Evolutionary conservation across 805 yeast species (phyloP).

Genomic region (Wickerhamiella brachini): DNA sequence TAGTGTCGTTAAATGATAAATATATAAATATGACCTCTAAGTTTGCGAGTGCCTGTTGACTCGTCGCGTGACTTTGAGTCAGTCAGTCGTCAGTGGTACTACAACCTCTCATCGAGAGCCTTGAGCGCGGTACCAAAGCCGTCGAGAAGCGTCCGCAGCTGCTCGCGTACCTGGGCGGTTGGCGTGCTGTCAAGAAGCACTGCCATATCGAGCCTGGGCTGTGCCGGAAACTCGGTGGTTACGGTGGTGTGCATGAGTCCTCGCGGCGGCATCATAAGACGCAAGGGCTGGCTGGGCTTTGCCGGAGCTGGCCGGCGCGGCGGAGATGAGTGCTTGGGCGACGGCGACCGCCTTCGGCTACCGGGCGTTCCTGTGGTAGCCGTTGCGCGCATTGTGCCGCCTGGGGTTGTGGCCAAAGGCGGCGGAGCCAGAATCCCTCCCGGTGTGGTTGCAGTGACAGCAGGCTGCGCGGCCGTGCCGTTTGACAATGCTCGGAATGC

Average conservation of each 20-base stretch:
- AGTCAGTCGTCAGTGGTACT: too few relatives aligned
- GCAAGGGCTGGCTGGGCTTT: neutral
- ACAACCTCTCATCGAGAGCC: neutral
- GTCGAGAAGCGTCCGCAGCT: conserved; percentile 22
- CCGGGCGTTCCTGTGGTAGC: neutral
- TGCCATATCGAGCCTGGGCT: conserved; percentile 24
- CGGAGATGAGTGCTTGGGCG: conserved; percentile 6
- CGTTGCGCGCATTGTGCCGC: neutral
- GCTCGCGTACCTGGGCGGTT: conserved; percentile 20
- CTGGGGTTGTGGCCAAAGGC: neutral
- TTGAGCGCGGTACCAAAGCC: conserved; percentile 19
- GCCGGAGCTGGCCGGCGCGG: conserved; percentile 1
- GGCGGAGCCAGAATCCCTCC: neutral
- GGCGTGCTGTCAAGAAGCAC: conserved; percentile 28
- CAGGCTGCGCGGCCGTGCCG: conserved; percentile 13
- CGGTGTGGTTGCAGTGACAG: conserved; percentile 4
- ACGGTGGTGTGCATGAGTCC: neutral
- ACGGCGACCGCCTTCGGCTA: conserved; percentile 9
- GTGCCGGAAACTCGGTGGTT: conserved; percentile 17
- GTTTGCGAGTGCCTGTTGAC: too few relatives aligned
- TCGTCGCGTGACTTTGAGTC: too few relatives aligned
- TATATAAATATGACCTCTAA: neutral
- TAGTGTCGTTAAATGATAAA: neutral
- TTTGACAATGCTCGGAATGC: conserved; percentile 20
- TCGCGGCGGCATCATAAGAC: conserved; percentile 6